A percentile compares a stretch with the other conserved stretches of the same genome.
phyloP scores from a whole-genome alignment of 305 asterid genomes.

The Euphrasia arctica region DNA sequence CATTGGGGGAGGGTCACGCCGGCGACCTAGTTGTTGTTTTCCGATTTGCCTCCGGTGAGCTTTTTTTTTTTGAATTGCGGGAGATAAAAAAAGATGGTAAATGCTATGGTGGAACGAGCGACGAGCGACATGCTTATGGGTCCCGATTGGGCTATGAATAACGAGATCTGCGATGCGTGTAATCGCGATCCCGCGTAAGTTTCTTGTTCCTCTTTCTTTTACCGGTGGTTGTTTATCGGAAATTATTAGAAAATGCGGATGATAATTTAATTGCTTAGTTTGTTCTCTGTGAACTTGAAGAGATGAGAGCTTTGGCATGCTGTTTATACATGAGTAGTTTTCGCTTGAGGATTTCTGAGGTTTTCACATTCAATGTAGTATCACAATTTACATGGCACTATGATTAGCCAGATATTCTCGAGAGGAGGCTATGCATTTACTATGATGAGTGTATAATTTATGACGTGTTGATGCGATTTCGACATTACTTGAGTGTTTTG shows the following conservation, averaged over 20 bases:
- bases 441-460: not conserved
- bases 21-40: too few species aligned
- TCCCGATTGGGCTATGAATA: conserved; percentile 99
- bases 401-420: not conserved
- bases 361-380: not conserved
- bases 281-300: too few species aligned
- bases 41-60: conserved; percentile 20
- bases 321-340: not conserved
- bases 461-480: not conserved
- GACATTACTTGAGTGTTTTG: conserved; percentile 4
- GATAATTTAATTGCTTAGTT: not conserved
- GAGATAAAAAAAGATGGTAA: conserved; percentile 56
- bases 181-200: conserved; percentile 94
- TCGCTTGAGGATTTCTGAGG: not conserved
- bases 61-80: conserved; percentile 26
- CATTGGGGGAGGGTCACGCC: too few species aligned
- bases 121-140: conserved; percentile 96
- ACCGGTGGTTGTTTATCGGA: not conserved
- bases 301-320: too few species aligned
- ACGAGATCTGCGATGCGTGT: conserved; percentile 98
- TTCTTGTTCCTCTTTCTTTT: not conserved
- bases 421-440: not conserved
- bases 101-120: conserved; percentile 92
- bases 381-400: not conserved
- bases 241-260: not conserved